phyloP scores from a whole-genome alignment of 169 alveolate species.

The Plasmodium billcollinsi region DNA sequence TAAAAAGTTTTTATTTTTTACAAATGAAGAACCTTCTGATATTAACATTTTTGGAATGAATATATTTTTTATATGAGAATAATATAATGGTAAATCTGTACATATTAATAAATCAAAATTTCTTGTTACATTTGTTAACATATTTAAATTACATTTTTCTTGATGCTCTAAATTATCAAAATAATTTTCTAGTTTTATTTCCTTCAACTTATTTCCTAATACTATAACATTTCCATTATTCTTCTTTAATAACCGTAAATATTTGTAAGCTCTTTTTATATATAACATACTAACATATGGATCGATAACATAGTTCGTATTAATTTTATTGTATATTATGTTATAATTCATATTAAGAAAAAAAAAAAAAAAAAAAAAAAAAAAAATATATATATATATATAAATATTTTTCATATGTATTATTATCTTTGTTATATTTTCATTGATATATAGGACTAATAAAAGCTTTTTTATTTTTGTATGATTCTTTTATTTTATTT shows the following conservation, averaged over 20 bases:
- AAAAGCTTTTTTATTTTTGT: too few relatives aligned
- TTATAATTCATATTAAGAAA: conserved; percentile 45
- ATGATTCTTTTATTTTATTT: too few relatives aligned
- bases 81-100: conserved; percentile 83
- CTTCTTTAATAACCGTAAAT: conserved; percentile 77
- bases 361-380: too few relatives aligned
- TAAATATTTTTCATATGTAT: too few relatives aligned
- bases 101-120: conserved; percentile 82
- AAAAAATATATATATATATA: too few relatives aligned
- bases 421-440: too few relatives aligned
- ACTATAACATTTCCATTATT: conserved; percentile 81
- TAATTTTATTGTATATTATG: conserved; percentile 78
- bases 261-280: conserved; percentile 82
- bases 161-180: conserved; percentile 28
- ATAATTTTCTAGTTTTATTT: conserved; percentile 65
- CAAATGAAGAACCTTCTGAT: conserved; percentile 78
- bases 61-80: conserved; percentile 79
- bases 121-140: conserved; percentile 78
- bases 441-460: too few relatives aligned
- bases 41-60: conserved; percentile 84
- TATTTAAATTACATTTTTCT: conserved; percentile 72
- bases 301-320: conserved; percentile 81
- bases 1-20: conserved; percentile 78
- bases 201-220: conserved; percentile 80
- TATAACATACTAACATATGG: conserved; percentile 84